Percentiles rank a stretch among this genome's conserved stretches.
These are phyloP conservation scores for Umbelopsis vinacea DNA, from an alignment of 192 early-diverging fungal species.

Conservation along the genomic window DNA sequence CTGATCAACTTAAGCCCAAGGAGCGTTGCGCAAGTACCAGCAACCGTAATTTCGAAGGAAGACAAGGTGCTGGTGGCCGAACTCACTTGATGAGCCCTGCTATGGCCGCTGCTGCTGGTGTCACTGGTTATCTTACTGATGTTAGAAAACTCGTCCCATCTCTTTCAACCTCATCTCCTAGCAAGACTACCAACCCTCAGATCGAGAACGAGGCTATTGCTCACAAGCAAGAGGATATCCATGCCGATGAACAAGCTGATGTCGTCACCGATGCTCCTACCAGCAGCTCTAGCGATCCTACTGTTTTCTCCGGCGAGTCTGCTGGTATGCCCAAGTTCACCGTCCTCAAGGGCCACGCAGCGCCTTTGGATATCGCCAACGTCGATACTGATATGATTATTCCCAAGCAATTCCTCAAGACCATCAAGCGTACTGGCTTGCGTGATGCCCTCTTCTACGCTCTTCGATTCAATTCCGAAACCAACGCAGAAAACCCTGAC, in stretches of 20 bases:
- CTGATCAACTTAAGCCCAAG: conserved; percentile 67
- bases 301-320: background rate
- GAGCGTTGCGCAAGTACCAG: conserved; percentile 75
- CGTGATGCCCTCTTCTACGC: conserved; percentile 64
- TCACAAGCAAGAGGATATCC: conserved; percentile 29
- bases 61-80: conserved; percentile 68
- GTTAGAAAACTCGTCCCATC: conserved; percentile 52
- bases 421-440: conserved; percentile 72
- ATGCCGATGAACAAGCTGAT: conserved; percentile 12
- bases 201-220: conserved; percentile 35
- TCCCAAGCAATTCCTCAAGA: conserved; percentile 79
- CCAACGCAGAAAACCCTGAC: conserved; percentile 48
- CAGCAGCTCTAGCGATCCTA: background rate
- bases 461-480: conserved; percentile 58
- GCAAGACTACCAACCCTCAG: conserved; percentile 24
- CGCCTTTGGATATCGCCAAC: conserved; percentile 64
- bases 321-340: conserved; percentile 65
- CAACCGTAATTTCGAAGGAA: conserved; percentile 78
- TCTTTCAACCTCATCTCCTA: conserved; percentile 42
- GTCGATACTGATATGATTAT: conserved; percentile 79
- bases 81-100: conserved; percentile 69
- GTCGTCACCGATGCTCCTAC: conserved; percentile 10
- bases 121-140: conserved; percentile 63
- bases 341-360: conserved; percentile 57
- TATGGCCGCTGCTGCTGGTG: conserved; percentile 75